Evolutionary conservation across 257 asterid genomes (phyloP).

Genomic region (Perilla frutescens): DNA sequence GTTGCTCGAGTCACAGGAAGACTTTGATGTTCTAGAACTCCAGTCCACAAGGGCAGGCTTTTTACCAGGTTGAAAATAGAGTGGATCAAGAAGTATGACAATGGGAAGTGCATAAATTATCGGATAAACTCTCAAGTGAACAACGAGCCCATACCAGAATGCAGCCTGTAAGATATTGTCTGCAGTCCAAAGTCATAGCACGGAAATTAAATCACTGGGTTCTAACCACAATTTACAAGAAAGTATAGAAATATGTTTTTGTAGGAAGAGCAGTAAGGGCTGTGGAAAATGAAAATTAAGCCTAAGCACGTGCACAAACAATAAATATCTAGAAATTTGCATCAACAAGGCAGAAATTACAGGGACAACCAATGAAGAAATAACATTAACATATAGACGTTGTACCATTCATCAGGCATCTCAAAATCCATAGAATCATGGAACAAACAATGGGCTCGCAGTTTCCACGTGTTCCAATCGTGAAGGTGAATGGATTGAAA

Average conservation of each 20-base stretch:
- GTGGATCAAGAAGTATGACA: conserved; percentile 73
- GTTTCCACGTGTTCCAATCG: conserved; percentile 98
- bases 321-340: conserved; percentile 10
- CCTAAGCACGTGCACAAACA: background rate
- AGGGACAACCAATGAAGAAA: background rate
- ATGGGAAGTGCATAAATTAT: conserved; percentile 90
- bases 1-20: conserved; percentile 39
- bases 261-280: background rate
- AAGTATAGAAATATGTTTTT: background rate
- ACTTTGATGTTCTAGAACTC: conserved; percentile 50
- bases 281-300: background rate
- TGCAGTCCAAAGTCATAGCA: conserved; percentile 44
- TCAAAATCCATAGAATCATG: conserved; percentile 82
- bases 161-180: conserved; percentile 82
- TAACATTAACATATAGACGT: conserved; percentile 26
- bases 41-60: conserved; percentile 68
- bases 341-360: conserved; percentile 15
- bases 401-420: conserved; percentile 82
- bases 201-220: background rate
- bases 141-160: conserved; percentile 92
- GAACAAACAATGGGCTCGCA: conserved; percentile 91
- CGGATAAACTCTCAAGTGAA: conserved; percentile 91
- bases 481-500: conserved; percentile 94
- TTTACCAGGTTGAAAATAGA: conserved; percentile 54
- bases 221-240: background rate